Evolutionary conservation across 768 basidiomycete genomes (phyloP).

Genomic region (Suillus ampliporus): DNA sequence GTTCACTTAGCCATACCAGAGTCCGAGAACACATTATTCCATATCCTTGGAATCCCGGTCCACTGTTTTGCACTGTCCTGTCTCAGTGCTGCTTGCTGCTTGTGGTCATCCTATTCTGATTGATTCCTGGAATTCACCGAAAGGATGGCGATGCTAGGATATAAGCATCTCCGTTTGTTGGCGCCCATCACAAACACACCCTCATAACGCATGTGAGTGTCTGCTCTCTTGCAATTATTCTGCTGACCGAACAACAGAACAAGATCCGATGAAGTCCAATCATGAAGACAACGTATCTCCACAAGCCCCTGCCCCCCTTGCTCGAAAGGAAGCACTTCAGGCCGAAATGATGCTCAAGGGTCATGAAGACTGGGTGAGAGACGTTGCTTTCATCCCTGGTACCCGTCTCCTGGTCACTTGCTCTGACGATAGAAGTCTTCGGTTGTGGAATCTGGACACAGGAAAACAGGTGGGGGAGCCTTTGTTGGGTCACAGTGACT

Average conservation of each 20-base stretch:
- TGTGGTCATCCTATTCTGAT: not conserved
- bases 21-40: too few relatives aligned
- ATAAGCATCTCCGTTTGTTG: not conserved
- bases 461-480: constrained; percentile 14
- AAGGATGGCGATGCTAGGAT: not conserved
- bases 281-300: not conserved
- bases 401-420: constrained; percentile 14
- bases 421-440: not conserved
- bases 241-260: not conserved
- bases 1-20: too few relatives aligned
- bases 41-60: too few relatives aligned
- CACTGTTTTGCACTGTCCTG: too few relatives aligned
- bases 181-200: not conserved
- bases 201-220: not conserved
- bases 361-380: not conserved
- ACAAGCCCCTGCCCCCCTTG: not conserved
- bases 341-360: not conserved
- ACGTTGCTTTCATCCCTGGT: constrained; percentile 14
- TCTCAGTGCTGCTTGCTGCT: not conserved
- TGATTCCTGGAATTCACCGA: not conserved
- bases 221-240: not conserved
- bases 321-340: not conserved
- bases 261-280: not conserved
- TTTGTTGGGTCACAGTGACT: constrained; percentile 50
- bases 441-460: constrained; percentile 14